Evolutionary conservation across 331 rosid species (phyloP), one percentile per base, ranked within the genome.

Genomic region (Rosa hybrid): DNA sequence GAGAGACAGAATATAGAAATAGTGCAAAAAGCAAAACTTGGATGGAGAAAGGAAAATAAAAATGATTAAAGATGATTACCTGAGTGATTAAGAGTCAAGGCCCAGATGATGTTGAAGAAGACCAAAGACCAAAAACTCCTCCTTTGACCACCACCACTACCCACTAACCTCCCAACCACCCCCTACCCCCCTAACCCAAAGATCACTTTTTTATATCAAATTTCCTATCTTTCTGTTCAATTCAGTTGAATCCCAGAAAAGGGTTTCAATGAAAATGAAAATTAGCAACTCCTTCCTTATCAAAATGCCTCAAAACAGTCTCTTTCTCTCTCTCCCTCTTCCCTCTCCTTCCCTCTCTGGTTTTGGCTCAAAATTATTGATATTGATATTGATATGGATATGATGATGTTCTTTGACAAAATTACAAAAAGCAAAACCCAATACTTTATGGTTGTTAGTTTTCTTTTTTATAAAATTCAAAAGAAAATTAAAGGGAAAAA

Each of bases 331-430:
- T 72, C 21, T 81, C 65, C 71, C 38, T 78, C 57, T 51, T 59
- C 25, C 6, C 68, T 25, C 39, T n/a, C 13, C 65, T 59, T 27
- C 41, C 18, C 44, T 39, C 49, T 39, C 50, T 9, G 57, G 71
- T 69, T 45, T 65, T 82, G 63, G 72, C 81, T 77, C 80, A 73
- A 86, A 20, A 63, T 62, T 76, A 59, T 57, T 70, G 46, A 13
- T 38, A 80, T 77, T 75, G 82, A 77, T 51, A 86, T 16, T 54
- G 63, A 44, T 41, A 86, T 83, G 86, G 63, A 44, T 41, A 86
- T 83, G 86, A 86, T 85, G 82, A 75, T 83, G 87, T 76, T 85
- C 75, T 81, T 80, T 74, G 77, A 82, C 81, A 91, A 91, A 89
- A 86, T 78, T 78, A 81, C 90, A 91, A 86, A 89, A 86, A 83